Conservation (phyloP, 106 monocot genomes). For the Dendrobium chrysotoxum region DNA sequence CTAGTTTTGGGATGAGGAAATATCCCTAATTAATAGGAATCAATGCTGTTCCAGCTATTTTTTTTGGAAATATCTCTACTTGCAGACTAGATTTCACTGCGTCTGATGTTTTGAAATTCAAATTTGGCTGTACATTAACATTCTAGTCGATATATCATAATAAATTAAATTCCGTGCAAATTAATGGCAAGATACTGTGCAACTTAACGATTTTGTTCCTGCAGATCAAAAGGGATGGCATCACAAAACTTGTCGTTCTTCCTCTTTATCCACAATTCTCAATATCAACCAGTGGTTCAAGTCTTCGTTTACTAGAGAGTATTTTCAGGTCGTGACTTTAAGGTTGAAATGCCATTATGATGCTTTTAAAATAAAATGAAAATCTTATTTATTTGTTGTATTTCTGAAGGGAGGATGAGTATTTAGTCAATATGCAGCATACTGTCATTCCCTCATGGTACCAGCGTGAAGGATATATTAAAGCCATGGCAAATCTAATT, state of each 20-base stretch:
- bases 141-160: too few species aligned
- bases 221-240: conserved; percentile 91
- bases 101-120: too few species aligned
- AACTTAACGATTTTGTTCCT: not conserved
- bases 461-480: conserved; percentile 88
- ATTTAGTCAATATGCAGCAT: conserved; percentile 92
- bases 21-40: too few species aligned
- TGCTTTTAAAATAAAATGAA: conserved; percentile 8
- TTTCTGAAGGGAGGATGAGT: conserved; percentile 86
- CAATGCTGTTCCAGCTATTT: too few species aligned
- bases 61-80: too few species aligned
- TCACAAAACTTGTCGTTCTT: conserved; percentile 97
- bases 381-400: conserved; percentile 16
- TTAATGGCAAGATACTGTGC: not conserved
- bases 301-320: conserved; percentile 88
- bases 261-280: conserved; percentile 99
- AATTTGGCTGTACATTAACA: too few species aligned
- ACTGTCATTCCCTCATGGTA: conserved; percentile 98
- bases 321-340: conserved; percentile 72
- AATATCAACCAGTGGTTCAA: conserved; percentile 98
- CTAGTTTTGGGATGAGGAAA: too few species aligned
- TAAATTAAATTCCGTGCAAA: not conserved
- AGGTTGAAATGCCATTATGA: conserved; percentile 9
- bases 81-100: too few species aligned
- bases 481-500: conserved; percentile 73